These are phyloP conservation scores for Euptelea pleiosperma DNA, from an alignment of 164 flowering plant genomes.

Conservation along the genomic window DNA sequence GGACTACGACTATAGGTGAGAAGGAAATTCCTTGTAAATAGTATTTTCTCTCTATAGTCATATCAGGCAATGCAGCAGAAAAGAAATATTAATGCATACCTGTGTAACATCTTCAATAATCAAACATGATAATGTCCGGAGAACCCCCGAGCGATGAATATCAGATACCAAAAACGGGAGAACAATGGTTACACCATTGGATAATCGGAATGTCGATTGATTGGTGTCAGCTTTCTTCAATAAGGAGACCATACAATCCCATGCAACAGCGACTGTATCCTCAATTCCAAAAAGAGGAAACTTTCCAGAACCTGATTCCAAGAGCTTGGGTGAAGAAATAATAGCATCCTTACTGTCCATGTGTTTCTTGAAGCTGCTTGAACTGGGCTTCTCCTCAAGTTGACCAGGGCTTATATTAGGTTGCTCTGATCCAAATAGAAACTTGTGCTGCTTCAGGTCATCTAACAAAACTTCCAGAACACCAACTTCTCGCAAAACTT, in stretches of 20 bases:
- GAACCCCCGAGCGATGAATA: slow-evolving; percentile 83
- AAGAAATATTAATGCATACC: slow-evolving; percentile 35
- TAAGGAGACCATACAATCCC: slow-evolving; percentile 90
- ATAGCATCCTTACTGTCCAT: slow-evolving; percentile 75
- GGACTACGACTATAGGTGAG: no score
- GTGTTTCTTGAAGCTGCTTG: slow-evolving; percentile 84
- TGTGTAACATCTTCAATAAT: slow-evolving; percentile 82
- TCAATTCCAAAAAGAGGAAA: slow-evolving; percentile 78
- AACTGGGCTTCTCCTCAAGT: slow-evolving; percentile 51
- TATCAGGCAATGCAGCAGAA: neutral
- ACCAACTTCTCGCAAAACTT: slow-evolving; percentile 95
- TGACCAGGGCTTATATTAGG: slow-evolving; percentile 30
- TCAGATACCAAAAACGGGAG: slow-evolving; percentile 86
- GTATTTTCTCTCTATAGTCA: neutral
- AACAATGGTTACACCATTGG: slow-evolving; percentile 69
- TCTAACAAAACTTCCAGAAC: slow-evolving; percentile 87
- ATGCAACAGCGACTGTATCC: slow-evolving; percentile 69
- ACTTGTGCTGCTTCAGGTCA: slow-evolving; percentile 85
- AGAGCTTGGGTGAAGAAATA: slow-evolving; percentile 77
- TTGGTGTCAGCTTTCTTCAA: slow-evolving; percentile 86
- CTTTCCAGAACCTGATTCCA: slow-evolving; percentile 78
- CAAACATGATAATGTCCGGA: slow-evolving; percentile 78
- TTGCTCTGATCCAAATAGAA: slow-evolving; percentile 66
- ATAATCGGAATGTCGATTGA: slow-evolving; percentile 75
- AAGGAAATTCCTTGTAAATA: neutral